A percentile compares a stretch with the other conserved stretches of the same genome.
Conservation (phyloP, 345 rosid species). For the Bretschneidera sinensis region DNA sequence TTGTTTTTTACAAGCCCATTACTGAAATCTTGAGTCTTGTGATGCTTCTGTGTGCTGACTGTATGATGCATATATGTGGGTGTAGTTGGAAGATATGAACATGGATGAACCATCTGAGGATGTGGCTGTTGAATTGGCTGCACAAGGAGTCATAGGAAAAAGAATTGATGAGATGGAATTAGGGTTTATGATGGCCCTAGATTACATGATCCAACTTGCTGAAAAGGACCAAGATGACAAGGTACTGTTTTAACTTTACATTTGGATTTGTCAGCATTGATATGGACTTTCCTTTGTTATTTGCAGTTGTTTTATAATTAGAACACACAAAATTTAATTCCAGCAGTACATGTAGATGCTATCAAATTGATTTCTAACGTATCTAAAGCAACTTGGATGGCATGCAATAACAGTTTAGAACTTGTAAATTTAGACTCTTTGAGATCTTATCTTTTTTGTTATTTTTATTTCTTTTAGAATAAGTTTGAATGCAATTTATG, state of each 20-base stretch:
- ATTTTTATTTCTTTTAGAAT: background rate
- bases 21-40: background rate
- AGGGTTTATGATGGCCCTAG: conserved; percentile 94
- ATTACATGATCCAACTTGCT: conserved; percentile 88
- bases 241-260: conserved; percentile 31
- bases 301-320: background rate
- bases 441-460: background rate
- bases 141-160: conserved; percentile 91
- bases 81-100: conserved; percentile 76
- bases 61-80: conserved; percentile 17
- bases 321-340: background rate
- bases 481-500: background rate
- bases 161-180: conserved; percentile 94
- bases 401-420: background rate
- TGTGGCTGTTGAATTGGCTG: conserved; percentile 86
- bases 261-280: background rate
- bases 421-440: background rate
- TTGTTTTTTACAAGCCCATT: background rate
- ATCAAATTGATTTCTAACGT: background rate
- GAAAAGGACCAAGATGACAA: conserved; percentile 76
- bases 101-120: conserved; percentile 87
- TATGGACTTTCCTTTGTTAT: background rate
- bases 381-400: background rate
- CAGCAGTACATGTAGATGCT: background rate
- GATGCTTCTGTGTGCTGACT: conserved; percentile 4